These are phyloP conservation scores for Micractinium conductrix DNA, from an alignment of 139 green algal species.

Conservation along the genomic window DNA sequence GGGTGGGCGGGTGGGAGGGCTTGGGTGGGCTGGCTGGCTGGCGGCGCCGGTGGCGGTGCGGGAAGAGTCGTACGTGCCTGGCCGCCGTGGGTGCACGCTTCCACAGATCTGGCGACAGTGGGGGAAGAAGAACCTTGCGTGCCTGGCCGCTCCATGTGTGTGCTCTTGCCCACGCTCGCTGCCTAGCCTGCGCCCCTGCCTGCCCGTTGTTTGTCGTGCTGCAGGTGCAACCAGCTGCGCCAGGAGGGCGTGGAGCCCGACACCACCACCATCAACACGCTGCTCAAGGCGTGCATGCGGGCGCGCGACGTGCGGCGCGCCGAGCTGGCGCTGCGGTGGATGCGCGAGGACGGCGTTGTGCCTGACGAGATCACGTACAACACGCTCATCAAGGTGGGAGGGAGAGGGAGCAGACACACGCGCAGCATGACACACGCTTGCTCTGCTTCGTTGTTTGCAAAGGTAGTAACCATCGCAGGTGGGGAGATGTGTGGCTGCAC, in stretches of 20 bases:
- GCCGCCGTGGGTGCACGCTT: no score
- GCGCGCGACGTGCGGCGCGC: constrained; percentile 51
- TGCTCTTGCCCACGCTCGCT: no score
- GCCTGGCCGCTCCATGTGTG: no score
- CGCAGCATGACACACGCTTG: not conserved
- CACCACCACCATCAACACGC: constrained; percentile 62
- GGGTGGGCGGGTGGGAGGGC: not conserved
- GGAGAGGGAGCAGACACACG: not conserved
- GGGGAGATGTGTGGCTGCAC: no score
- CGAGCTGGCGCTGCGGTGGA: constrained; percentile 49
- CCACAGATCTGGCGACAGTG: no score
- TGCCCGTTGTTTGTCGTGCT: not conserved
- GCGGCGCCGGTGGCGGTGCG: no score
- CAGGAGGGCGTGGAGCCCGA: constrained; percentile 50
- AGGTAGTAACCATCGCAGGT: no score
- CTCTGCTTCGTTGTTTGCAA: no score
- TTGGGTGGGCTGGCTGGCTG: no score
- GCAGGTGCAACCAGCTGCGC: constrained; percentile 56
- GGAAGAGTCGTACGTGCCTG: no score
- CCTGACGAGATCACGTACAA: constrained; percentile 58
- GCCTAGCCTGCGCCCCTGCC: not conserved
- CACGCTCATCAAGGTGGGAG: constrained; percentile 56
- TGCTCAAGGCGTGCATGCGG: constrained; percentile 65
- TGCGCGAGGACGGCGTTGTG: constrained; percentile 41
- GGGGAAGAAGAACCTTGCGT: no score